These are phyloP conservation scores for Halophytophthora batemanensis DNA, from an alignment of 352 stramenopile species.

Conservation along the genomic window DNA sequence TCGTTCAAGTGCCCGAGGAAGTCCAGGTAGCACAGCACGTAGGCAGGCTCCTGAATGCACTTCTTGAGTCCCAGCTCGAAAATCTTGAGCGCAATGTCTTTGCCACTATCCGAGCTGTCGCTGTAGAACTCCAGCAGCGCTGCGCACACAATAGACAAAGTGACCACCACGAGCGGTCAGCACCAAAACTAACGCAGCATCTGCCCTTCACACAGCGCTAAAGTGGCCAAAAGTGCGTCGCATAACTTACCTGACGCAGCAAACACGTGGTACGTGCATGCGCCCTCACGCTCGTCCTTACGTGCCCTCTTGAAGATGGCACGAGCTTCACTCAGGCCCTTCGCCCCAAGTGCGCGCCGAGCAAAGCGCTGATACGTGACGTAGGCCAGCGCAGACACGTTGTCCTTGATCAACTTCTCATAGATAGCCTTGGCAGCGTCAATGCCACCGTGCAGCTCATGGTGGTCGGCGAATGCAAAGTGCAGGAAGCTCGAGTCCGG, in stretches of 20 bases:
- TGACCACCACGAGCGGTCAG: constrained; percentile 12
- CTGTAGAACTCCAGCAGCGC: constrained; percentile 86
- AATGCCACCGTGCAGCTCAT: constrained; percentile 69
- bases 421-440: constrained; percentile 74
- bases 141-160: constrained; percentile 18
- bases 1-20: constrained; percentile 86
- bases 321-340: constrained; percentile 72
- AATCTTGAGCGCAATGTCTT: constrained; percentile 87
- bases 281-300: constrained; percentile 80
- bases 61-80: constrained; percentile 88
- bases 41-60: constrained; percentile 83
- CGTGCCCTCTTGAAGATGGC: constrained; percentile 78
- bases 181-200: constrained; percentile 1
- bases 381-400: constrained; percentile 73
- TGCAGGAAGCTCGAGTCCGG: constrained; percentile 76
- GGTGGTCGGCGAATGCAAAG: constrained; percentile 81
- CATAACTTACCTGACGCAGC: constrained; percentile 61
- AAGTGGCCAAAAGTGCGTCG: background rate
- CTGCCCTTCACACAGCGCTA: background rate
- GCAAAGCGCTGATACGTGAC: constrained; percentile 86
- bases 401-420: constrained; percentile 73
- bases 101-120: constrained; percentile 73
- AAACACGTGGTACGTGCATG: constrained; percentile 82
- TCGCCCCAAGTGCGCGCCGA: constrained; percentile 66
- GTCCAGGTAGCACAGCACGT: constrained; percentile 83